Percentiles rank a stretch among this genome's conserved stretches.
Evolutionary conservation across 495 filamentous ascomycete genomes (phyloP).

Genomic region (Trichoderma gamsii): DNA sequence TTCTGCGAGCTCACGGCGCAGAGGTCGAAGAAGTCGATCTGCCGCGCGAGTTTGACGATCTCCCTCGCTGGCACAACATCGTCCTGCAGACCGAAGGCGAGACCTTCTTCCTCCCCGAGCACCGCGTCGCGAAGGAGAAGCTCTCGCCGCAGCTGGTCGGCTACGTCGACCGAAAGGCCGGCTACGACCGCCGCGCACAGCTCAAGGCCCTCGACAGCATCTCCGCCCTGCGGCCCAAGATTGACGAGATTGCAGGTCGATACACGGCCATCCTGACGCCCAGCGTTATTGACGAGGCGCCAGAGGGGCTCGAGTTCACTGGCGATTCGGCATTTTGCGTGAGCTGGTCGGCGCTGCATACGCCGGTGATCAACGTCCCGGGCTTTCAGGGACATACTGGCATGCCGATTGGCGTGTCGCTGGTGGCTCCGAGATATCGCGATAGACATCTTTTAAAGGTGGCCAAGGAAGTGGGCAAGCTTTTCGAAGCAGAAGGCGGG

Average conservation of each 20-base stretch:
- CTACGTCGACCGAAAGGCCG: slow-evolving; percentile 39
- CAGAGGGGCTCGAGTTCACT: slow-evolving; percentile 37
- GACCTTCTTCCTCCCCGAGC: slow-evolving; percentile 41
- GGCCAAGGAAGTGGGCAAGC: slow-evolving; percentile 33
- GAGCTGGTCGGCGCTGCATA: slow-evolving; percentile 33
- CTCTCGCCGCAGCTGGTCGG: slow-evolving; percentile 31
- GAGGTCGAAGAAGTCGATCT: slow-evolving; percentile 43
- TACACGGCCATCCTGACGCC: slow-evolving; percentile 47
- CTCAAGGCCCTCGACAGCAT: slow-evolving; percentile 40
- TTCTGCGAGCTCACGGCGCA: slow-evolving; percentile 38
- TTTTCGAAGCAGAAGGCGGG: slow-evolving; percentile 39
- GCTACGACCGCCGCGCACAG: slow-evolving; percentile 34
- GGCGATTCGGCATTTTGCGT: slow-evolving; percentile 35
- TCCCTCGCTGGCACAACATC: slow-evolving; percentile 36
- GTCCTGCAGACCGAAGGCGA: slow-evolving; percentile 39
- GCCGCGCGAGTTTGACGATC: slow-evolving; percentile 37
- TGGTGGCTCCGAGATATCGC: slow-evolving; percentile 38
- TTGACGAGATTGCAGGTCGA: slow-evolving; percentile 38
- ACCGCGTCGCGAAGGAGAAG: slow-evolving; percentile 35
- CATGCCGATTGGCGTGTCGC: slow-evolving; percentile 45
- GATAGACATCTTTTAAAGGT: slow-evolving; percentile 41
- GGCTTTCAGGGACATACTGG: slow-evolving; percentile 44
- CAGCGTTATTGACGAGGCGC: slow-evolving; percentile 45
- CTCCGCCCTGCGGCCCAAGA: slow-evolving; percentile 39
- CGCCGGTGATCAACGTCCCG: slow-evolving; percentile 44